Evolutionary conservation across 768 basidiomycete genomes (phyloP), one percentile per base, ranked within the genome.

Genomic region (Suillus discolor): DNA sequence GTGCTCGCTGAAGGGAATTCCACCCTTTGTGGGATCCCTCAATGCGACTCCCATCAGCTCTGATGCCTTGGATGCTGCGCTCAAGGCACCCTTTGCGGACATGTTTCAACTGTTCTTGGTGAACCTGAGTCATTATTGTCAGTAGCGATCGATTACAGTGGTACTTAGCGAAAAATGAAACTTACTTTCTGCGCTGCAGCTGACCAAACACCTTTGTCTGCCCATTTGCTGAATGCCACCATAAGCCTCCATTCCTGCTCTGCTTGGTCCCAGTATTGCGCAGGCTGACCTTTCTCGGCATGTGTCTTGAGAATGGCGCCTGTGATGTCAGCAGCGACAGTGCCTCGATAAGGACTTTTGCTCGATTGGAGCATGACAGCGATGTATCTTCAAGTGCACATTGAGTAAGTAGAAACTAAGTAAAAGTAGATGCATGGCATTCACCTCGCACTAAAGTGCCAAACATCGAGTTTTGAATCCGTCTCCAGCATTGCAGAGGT

Each of bases 1-100:
- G 60, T 1, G 69, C 57, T 0, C 68, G 60, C 59, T 70, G 67
- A 0, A 77, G 34, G 2, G 61, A 36, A 44, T 77, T 77, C 75
- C 73, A 77, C 0, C 66, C 71, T 47, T 76, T 77, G 62, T 76
- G 75, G 2, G 64, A 70, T 0, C 72, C 74, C 34, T 78, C 72
- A 13, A 78, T 76, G 1, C 67, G 70, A 18, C 74, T 76, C 0
- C 77, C 72, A 53, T 78, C 72, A 0, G 72, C 64, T 0, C 39
- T 44, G 6, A 76, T 65, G 47, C 73, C 77, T 23, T 72, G 54
- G 1, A 65, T 63, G 1, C 57, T n/a, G 1, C 73, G 65, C 0
- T 68, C 54, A 0, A 78, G 67, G 36, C 77, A 78, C 3, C 76
- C 76, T 39, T 73, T 75, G 5, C 18, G 8, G 5, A 77, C 70